These are phyloP conservation scores for Lodderomyces margitis DNA, from an alignment of 1,139 yeast genomes.

Conservation along the genomic window DNA sequence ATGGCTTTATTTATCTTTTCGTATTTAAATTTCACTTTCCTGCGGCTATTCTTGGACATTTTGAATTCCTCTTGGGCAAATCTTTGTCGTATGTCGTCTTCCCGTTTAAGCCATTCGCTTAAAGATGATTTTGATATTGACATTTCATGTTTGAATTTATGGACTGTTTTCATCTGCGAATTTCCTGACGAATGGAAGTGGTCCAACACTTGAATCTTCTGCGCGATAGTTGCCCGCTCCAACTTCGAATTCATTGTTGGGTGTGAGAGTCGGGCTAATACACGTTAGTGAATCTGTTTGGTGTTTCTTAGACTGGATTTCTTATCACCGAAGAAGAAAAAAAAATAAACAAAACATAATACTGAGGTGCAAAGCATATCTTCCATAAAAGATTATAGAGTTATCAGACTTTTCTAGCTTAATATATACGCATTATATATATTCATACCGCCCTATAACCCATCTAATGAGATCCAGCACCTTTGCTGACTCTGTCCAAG, in stretches of 20 bases:
- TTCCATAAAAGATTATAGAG: too few relatives aligned
- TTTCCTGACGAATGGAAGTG: slow-evolving; percentile 46
- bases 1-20: slow-evolving; percentile 57
- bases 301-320: neutral
- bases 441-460: too few relatives aligned
- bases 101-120: slow-evolving; percentile 60
- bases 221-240: slow-evolving; percentile 59
- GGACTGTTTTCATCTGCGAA: slow-evolving; percentile 60
- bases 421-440: neutral
- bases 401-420: neutral
- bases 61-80: slow-evolving; percentile 36
- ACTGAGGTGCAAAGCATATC: too few relatives aligned
- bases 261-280: too few relatives aligned
- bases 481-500: slow-evolving; percentile 76
- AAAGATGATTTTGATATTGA: slow-evolving; percentile 58
- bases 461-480: slow-evolving; percentile 15
- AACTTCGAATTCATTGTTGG: slow-evolving; percentile 22
- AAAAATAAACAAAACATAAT: neutral
- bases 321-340: neutral
- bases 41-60: slow-evolving; percentile 39
- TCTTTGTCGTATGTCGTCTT: slow-evolving; percentile 46
- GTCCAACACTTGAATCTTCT: slow-evolving; percentile 55
- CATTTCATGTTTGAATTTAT: slow-evolving; percentile 44
- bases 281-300: neutral
- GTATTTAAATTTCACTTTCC: slow-evolving; percentile 54